These are phyloP conservation scores for Trichosporon sp. DNA, from an alignment of 1,284 basidiomycete species.

Conservation along the genomic window DNA sequence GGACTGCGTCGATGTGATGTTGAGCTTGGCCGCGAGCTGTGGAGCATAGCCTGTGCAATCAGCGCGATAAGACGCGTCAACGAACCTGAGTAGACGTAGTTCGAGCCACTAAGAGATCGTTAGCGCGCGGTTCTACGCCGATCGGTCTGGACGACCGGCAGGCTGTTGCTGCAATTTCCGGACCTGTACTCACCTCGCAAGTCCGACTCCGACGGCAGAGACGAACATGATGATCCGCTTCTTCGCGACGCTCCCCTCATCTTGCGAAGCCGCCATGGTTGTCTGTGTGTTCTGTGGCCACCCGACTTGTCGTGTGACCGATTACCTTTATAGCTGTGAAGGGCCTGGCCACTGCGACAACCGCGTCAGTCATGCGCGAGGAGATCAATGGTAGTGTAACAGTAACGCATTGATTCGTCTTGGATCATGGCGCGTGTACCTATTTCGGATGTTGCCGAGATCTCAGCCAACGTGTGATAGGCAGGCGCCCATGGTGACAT, in stretches of 20 bases:
- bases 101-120: conserved; percentile 61
- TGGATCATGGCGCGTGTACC: not conserved
- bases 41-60: conserved; percentile 69
- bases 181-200: conserved; percentile 26
- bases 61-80: conserved; percentile 13
- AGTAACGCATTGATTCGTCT: conserved; percentile 10
- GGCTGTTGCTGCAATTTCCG: not conserved
- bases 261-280: not conserved
- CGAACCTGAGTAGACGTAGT: conserved; percentile 62
- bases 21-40: conserved; percentile 70
- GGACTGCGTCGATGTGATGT: conserved; percentile 71
- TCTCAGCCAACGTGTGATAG: not conserved
- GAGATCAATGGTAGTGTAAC: conserved; percentile 7
- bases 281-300: not conserved
- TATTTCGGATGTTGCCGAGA: conserved; percentile 18
- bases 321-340: not conserved
- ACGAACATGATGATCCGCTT: conserved; percentile 29
- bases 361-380: conserved; percentile 9
- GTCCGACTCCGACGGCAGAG: conserved; percentile 30
- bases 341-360: conserved; percentile 1
- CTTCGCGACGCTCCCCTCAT: not conserved
- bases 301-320: conserved; percentile 5
- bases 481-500: conserved; percentile 15
- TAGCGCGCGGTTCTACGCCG: not conserved
- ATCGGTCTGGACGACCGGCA: not conserved